Evolutionary conservation across 179 eudicot species (phyloP), one percentile per base, ranked within the genome.

Genomic region (Dionaea muscipula): DNA sequence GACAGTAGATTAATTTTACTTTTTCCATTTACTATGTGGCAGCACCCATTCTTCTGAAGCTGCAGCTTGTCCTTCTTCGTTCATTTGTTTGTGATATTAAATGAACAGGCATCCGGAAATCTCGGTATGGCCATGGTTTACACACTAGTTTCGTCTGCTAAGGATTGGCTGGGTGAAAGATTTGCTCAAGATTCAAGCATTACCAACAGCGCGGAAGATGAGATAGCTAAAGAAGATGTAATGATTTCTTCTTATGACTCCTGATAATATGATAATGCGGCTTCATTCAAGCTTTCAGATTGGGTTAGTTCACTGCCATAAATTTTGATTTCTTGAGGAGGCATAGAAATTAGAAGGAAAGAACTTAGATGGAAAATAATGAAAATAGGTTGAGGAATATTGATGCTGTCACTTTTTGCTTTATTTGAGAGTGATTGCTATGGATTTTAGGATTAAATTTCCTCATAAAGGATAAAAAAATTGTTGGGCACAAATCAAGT

Each of bases 41-140:
- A n/a, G n/a, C n/a, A n/a, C n/a, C n/a, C n/a, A n/a, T n/a, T n/a
- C n/a, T n/a, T n/a, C n/a, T n/a, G n/a, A n/a, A n/a, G n/a, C n/a
- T n/a, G n/a, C n/a, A n/a, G n/a, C n/a, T n/a, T 31, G 35, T 31
- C 35, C 10, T 31, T 31, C 35, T 31, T 31, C 8, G n/a, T n/a
- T n/a, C n/a, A n/a, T n/a, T n/a, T n/a, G 10, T 31, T 11, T 31
- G 35, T 31, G 35, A n/a, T n/a, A n/a, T 31, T 31, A 25, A 23
- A 18, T 50, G 54, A 28, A 40, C 74, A 91, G 98, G 98, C 94
- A 45, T 59, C 78, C 12, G 98, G 87, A 55, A 87, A 87, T 74
- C 95, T 87, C 77, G 98, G 94, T 56, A 84, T 91, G 96, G 81
- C 98, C 52, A 91, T 91, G 96, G 67, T 91, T 59, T 91, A 84